Conservation (phyloP, 2,329 filamentous ascomycete genomes). For the Purpureocillium lavendulum region DNA sequence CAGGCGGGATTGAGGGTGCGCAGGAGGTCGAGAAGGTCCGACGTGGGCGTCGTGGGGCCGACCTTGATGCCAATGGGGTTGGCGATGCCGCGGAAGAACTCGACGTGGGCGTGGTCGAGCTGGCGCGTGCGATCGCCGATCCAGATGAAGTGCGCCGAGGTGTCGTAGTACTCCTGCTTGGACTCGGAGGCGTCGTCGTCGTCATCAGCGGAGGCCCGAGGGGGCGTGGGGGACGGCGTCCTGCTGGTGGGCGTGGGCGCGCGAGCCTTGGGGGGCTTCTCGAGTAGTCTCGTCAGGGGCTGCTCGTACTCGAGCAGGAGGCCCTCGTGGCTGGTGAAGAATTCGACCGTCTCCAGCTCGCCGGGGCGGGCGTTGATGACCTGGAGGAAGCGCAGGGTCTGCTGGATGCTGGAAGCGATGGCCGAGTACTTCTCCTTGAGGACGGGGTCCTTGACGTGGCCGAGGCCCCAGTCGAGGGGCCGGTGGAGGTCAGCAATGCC, state of each 20-base stretch:
- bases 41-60: conserved; percentile 70
- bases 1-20: conserved; percentile 74
- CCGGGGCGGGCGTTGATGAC: conserved; percentile 83
- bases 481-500: conserved; percentile 92
- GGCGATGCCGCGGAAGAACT: conserved; percentile 93
- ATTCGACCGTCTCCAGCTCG: conserved; percentile 82
- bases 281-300: conserved; percentile 68
- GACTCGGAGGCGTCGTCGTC: conserved; percentile 8
- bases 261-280: conserved; percentile 41
- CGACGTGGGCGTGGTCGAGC: conserved; percentile 86
- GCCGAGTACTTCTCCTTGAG: conserved; percentile 79
- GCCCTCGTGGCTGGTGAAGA: conserved; percentile 94
- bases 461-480: conserved; percentile 89
- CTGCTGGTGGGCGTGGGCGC: conserved; percentile 5
- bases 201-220: conserved; percentile 13
- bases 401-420: conserved; percentile 80
- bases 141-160: conserved; percentile 95
- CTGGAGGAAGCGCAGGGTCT: conserved; percentile 88
- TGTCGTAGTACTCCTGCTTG: conserved; percentile 76
- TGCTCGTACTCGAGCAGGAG: conserved; percentile 93
- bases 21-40: conserved; percentile 71
- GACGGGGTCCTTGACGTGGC: conserved; percentile 76
- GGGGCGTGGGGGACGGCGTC: conserved; percentile 35
- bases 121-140: conserved; percentile 95
- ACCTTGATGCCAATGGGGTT: conserved; percentile 98